Conservation (phyloP, 2,329 filamentous ascomycete genomes). For the Aspergillus phoenicis region DNA sequence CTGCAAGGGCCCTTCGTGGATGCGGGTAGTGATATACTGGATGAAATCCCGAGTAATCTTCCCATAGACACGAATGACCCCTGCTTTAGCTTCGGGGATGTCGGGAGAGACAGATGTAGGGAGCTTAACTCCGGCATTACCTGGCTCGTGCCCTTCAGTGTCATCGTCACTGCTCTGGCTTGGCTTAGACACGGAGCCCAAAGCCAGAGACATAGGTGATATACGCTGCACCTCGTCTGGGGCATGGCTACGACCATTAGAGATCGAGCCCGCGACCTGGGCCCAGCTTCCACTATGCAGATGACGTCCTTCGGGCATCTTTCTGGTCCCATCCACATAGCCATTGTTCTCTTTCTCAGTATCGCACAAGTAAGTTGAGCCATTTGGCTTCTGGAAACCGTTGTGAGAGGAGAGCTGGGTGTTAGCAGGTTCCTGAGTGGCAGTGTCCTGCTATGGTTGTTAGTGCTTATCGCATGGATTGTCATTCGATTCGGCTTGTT, state of each 20-base stretch:
- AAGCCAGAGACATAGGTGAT: conserved; percentile 18
- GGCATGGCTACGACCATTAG: conserved; percentile 6
- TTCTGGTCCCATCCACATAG: conserved; percentile 9
- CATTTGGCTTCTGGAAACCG: conserved; percentile 18
- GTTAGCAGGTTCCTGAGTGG: not conserved
- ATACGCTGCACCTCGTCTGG: conserved; percentile 20
- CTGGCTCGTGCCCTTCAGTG: not conserved
- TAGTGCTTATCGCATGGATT: not conserved
- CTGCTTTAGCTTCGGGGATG: conserved; percentile 32
- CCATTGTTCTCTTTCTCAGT: conserved; percentile 16
- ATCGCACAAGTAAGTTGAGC: conserved; percentile 17
- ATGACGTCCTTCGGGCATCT: conserved; percentile 9
- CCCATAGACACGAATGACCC: conserved; percentile 30
- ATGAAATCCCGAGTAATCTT: conserved; percentile 28
- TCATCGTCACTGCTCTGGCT: conserved; percentile 22
- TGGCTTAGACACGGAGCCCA: conserved; percentile 20
- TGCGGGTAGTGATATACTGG: conserved; percentile 37
- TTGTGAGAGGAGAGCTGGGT: conserved; percentile 2
- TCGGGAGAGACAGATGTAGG: conserved; percentile 14
- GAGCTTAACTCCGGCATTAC: conserved; percentile 9
- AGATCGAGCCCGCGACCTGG: conserved; percentile 20
- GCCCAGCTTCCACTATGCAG: conserved; percentile 25
- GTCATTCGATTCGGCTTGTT: too few species aligned
- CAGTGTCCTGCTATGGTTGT: conserved; percentile 6
- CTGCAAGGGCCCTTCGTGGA: conserved; percentile 44